A percentile compares a stretch with the other conserved stretches of the same genome.
phyloP scores from a whole-genome alignment of 352 stramenopile species.

The Globisporangium middletonii region DNA sequence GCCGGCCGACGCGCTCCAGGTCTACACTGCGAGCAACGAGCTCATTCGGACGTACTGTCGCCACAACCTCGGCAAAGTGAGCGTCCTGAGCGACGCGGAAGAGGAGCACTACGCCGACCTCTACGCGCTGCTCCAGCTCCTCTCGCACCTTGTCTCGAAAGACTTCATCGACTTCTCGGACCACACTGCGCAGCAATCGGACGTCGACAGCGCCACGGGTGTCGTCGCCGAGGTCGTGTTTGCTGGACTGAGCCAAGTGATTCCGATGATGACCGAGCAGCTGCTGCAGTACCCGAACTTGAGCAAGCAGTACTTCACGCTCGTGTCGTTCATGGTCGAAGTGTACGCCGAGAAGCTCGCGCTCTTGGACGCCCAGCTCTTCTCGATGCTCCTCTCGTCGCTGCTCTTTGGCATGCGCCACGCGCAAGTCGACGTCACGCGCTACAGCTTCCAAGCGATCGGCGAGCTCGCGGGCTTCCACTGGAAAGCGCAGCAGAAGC shows the following conservation, averaged over 20 bases:
- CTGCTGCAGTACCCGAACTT: conserved; percentile 81
- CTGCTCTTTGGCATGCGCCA: conserved; percentile 73
- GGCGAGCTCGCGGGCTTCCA: conserved; percentile 70
- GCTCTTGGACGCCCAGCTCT: conserved; percentile 49
- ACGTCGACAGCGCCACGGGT: conserved; percentile 50
- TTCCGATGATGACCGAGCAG: conserved; percentile 88
- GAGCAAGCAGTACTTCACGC: conserved; percentile 86
- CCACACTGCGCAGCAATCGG: conserved; percentile 44
- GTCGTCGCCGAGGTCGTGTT: conserved; percentile 87
- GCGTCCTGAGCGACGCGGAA: conserved; percentile 51
- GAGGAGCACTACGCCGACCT: conserved; percentile 77
- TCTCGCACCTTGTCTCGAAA: conserved; percentile 76
- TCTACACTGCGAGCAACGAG: conserved; percentile 68
- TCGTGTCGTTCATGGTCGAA: conserved; percentile 85
- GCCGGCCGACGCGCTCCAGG: conserved; percentile 55
- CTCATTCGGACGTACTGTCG: conserved; percentile 64
- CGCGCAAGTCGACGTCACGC: conserved; percentile 63
- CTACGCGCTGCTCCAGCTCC: conserved; percentile 65
- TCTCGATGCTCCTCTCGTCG: conserved; percentile 70
- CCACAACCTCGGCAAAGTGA: conserved; percentile 68
- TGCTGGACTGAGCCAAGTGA: conserved; percentile 76
- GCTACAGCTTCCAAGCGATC: conserved; percentile 81
- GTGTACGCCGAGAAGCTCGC: conserved; percentile 80
- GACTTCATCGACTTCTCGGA: conserved; percentile 87
- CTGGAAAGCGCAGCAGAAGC: conserved; percentile 50